Conservation (phyloP, 2,329 filamentous ascomycete genomes). For the Didymella pinodella region DNA sequence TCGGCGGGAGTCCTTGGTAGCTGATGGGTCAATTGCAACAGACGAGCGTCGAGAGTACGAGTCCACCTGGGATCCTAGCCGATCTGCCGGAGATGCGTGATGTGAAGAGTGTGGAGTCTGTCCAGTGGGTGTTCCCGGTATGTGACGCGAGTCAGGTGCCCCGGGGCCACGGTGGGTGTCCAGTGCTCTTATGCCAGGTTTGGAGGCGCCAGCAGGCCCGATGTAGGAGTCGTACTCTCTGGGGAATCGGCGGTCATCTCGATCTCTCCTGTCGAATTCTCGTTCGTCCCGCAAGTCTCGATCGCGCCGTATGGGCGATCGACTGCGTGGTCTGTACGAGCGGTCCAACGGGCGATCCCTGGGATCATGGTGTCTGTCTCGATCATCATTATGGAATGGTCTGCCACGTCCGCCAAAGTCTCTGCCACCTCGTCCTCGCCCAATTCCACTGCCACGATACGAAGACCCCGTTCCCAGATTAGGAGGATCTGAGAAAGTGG, state of each 20-base stretch:
- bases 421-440: conserved; percentile 58
- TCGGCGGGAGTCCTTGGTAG: conserved; percentile 46
- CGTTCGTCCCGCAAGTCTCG: conserved; percentile 53
- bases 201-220: conserved; percentile 42
- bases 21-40: conserved; percentile 44
- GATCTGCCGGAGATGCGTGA: conserved; percentile 45
- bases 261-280: conserved; percentile 51
- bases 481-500: conserved; percentile 70
- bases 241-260: conserved; percentile 54
- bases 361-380: conserved; percentile 59
- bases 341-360: conserved; percentile 45
- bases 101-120: conserved; percentile 44
- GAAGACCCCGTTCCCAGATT: conserved; percentile 64
- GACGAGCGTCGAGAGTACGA: conserved; percentile 50
- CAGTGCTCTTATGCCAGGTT: conserved; percentile 39
- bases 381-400: conserved; percentile 56
- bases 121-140: conserved; percentile 46
- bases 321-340: conserved; percentile 68
- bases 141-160: conserved; percentile 41
- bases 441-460: conserved; percentile 62
- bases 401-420: conserved; percentile 54
- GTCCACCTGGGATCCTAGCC: conserved; percentile 41
- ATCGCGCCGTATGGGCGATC: conserved; percentile 65
- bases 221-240: conserved; percentile 57
- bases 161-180: conserved; percentile 44